Evolutionary conservation across 441 rosid species (phyloP), one percentile per base, ranked within the genome.

Genomic region (Populus hybrid): DNA sequence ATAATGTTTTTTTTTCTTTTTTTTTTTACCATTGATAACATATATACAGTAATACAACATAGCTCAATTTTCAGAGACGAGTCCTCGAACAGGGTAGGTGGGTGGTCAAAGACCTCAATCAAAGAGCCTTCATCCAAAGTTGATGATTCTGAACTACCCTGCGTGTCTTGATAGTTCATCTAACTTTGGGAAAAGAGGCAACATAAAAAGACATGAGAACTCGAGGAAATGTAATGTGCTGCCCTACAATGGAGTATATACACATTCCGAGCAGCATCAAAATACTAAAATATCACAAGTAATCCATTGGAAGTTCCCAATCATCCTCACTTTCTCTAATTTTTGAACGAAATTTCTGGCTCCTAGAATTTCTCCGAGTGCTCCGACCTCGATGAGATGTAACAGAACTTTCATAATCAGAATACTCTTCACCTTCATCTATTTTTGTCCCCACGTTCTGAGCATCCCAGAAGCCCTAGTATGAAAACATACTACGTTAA

Each of bases 391-490:
- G 73, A 69, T 79, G 77, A 79, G 81, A 76, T 80, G 75, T 65
- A 42, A 73, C 79, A 42, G 88, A 80, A 67, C 81, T 84, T 80
- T 87, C 88, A 46, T 50, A 42, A 16, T 87, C 90, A n/a, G 81
- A 64, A 75, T 78, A 83, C 74, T 90, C 91, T 73, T 76, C 88
- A 46, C 46, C 38, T 69, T 84, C 89, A 67, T 86, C 87, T 7
- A 76, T 21, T 59, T 87, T 81, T 32, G 67, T 74, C 68, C 85
- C 75, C 8, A 46, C 80, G 46, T 81, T 83, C 50, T 75, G 82
- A 76, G 82, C 67, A 74, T 86, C 91, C 97, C 92, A 94, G 12
- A 90, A 83, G 63, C 97, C 98, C 98, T 93, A 86, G 42, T 26
- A 67, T 30, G 2, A 76, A 59, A 30, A 77, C 36, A 26, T 36